Percentiles rank a stretch among this genome's conserved stretches.
Conservation (phyloP, 2,329 filamentous ascomycete species). For the Fusarium brachygibbosum region DNA sequence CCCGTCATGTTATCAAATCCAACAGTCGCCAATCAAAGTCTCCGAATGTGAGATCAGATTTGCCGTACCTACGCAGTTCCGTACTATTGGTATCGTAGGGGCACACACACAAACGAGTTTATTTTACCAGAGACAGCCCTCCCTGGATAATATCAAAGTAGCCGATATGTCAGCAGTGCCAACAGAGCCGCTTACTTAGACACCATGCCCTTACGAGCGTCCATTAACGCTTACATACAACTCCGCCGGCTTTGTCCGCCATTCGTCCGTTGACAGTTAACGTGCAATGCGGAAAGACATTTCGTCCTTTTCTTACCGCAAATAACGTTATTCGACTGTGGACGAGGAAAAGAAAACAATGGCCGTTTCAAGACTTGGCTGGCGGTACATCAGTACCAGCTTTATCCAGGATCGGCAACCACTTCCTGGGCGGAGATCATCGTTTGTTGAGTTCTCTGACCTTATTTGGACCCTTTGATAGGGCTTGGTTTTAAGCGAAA, state of each 20-base stretch:
- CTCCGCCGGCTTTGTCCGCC: slow-evolving; percentile 29
- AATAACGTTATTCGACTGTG: neutral
- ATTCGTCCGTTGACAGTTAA: slow-evolving; percentile 18
- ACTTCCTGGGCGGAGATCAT: slow-evolving; percentile 5
- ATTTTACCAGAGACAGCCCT: neutral
- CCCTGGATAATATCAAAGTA: neutral
- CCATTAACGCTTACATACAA: slow-evolving; percentile 23
- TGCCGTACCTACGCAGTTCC: neutral
- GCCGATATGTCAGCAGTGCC: slow-evolving; percentile 1
- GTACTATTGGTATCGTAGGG: neutral
- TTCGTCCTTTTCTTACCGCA: slow-evolving; percentile 1
- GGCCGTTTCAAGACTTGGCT: neutral
- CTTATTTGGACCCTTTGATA: slow-evolving; percentile 7
- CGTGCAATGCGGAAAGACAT: neutral
- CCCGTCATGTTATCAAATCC: neutral
- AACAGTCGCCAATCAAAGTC: neutral
- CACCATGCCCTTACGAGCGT: slow-evolving; percentile 17
- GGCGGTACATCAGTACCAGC: neutral
- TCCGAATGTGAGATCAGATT: neutral
- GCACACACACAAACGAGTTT: neutral
- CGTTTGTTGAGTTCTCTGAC: neutral
- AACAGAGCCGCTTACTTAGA: slow-evolving; percentile 6
- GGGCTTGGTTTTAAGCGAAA: neutral
- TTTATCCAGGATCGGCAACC: slow-evolving; percentile 22
- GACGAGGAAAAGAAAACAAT: neutral